Percentiles rank a stretch among this genome's conserved stretches.
Evolutionary conservation across 352 stramenopile species (phyloP).

Genomic region (Globisporangium nagaii): DNA sequence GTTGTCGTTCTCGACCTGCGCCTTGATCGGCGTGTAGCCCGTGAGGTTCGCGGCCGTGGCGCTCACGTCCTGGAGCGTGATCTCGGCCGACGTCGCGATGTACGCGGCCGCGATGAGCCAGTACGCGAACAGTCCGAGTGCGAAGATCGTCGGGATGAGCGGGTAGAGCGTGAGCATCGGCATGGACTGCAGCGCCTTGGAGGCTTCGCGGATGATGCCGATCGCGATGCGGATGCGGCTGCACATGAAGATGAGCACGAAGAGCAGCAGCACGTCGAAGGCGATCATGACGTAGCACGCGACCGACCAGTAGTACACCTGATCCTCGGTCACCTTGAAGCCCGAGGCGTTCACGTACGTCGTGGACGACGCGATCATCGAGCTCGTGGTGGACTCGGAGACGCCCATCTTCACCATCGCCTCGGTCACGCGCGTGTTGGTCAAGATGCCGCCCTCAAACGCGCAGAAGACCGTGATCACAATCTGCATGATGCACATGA

Average conservation of each 20-base stretch:
- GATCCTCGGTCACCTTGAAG: constrained; percentile 35
- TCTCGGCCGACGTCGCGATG: constrained; percentile 59
- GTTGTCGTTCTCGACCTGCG: constrained; percentile 47
- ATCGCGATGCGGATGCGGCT: constrained; percentile 83
- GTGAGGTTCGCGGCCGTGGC: constrained; percentile 18
- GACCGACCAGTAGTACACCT: constrained; percentile 68
- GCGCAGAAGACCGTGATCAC: constrained; percentile 73
- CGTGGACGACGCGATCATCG: constrained; percentile 34
- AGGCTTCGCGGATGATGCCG: constrained; percentile 81
- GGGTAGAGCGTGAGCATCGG: constrained; percentile 75
- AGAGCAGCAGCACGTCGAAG: constrained; percentile 49
- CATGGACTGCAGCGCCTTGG: constrained; percentile 73
- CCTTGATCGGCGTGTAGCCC: constrained; percentile 19
- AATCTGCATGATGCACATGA: constrained; percentile 59
- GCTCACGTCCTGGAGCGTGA: constrained; percentile 45
- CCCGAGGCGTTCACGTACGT: constrained; percentile 51
- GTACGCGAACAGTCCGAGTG: constrained; percentile 58
- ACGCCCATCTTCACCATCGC: constrained; percentile 53
- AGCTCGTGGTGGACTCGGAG: constrained; percentile 21
- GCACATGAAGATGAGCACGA: constrained; percentile 78
- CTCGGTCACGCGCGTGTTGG: constrained; percentile 33
- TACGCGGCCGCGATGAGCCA: constrained; percentile 77
- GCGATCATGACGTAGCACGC: constrained; percentile 73
- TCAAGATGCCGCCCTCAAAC: constrained; percentile 63
- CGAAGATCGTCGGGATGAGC: constrained; percentile 61